Percentiles rank a stretch among this genome's conserved stretches.
phyloP scores from a whole-genome alignment of 2,329 filamentous ascomycete genomes.

The Claviceps arundinis region DNA sequence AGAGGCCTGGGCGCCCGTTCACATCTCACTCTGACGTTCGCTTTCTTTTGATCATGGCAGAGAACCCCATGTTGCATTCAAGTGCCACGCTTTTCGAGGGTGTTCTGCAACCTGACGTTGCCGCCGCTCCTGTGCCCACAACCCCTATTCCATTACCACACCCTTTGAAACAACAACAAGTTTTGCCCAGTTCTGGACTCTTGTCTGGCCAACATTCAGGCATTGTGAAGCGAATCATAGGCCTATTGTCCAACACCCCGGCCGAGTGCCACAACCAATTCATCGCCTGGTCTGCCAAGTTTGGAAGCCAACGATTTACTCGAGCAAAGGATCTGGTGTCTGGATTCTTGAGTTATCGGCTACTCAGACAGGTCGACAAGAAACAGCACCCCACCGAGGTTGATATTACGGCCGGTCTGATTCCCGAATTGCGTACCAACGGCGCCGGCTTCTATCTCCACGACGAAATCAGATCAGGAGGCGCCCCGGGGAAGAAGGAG shows the following conservation, averaged over 20 bases:
- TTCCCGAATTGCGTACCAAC: slow-evolving; percentile 57
- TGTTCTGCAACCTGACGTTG: slow-evolving; percentile 20
- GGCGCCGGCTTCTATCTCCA: slow-evolving; percentile 50
- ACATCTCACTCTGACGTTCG: slow-evolving; percentile 56
- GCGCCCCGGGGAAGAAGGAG: slow-evolving; percentile 38
- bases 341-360: slow-evolving; percentile 68
- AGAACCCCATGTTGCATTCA: slow-evolving; percentile 61
- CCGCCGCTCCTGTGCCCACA: background rate
- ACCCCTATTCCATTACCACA: background rate
- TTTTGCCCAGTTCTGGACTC: slow-evolving; percentile 24
- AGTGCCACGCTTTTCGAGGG: slow-evolving; percentile 27
- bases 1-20: slow-evolving; percentile 60
- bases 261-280: slow-evolving; percentile 65
- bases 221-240: slow-evolving; percentile 73
- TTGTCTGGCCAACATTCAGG: slow-evolving; percentile 60
- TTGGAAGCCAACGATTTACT: slow-evolving; percentile 54
- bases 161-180: background rate
- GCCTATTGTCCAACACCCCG: slow-evolving; percentile 63
- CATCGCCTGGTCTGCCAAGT: slow-evolving; percentile 64
- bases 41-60: slow-evolving; percentile 65
- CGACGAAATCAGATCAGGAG: slow-evolving; percentile 52
- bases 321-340: slow-evolving; percentile 63
- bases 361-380: slow-evolving; percentile 58
- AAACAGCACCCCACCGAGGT: slow-evolving; percentile 40
- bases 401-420: slow-evolving; percentile 52